Evolutionary conservation across 208 protist genomes (phyloP), one percentile per base, ranked within the genome.

Genomic region (Acanthamoeba sp.): DNA sequence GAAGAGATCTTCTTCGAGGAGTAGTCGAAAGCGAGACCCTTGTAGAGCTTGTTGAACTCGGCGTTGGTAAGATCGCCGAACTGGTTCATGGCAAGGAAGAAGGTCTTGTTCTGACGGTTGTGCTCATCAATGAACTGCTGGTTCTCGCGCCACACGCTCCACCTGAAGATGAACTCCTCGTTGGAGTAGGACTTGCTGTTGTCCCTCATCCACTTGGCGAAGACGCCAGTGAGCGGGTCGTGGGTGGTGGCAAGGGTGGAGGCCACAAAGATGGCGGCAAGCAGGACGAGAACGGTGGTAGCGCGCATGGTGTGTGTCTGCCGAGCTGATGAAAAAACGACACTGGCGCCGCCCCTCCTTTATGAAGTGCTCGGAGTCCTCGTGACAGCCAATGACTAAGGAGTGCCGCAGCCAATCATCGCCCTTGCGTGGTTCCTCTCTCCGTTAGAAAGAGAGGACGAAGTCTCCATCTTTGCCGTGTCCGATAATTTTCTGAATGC

Each of bases 61-160:
- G 62, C 94, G 24, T n/a, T 42, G 20, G 93, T 95, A 36, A 97
- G 45, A 82, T 97, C 96, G 12, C 93, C 92, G 52, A 84, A 97
- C 91, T 94, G 24, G 91, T 94, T 96, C 82, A 96, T 82, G 52
- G 85, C 96, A 10, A 96, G 57, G 1, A 32, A 89, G 80, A 36
- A 96, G 12, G 89, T 55, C 6, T 82, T 10, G 87, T 84, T 80
- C 36, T 20, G 4, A 2, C 40, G 24, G 59, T 85, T 85, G 87
- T 76, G 59, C 57, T 69, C 34, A 1, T 59, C 40, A 20, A 92
- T 32, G 45, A 92, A 92, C 16, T 20, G 66, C 6, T 36, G 6
- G 90, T 94, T 94, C n/a, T 76, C 57, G 18, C 62, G 27, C 90
- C 90, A 94, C 69, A 48, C 22, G 69, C 66, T 84, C 66, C 50